A percentile compares a stretch with the other conserved stretches of the same genome.
Evolutionary conservation across 257 asterid species (phyloP).

Genomic region (Haberlea rhodopensis): DNA sequence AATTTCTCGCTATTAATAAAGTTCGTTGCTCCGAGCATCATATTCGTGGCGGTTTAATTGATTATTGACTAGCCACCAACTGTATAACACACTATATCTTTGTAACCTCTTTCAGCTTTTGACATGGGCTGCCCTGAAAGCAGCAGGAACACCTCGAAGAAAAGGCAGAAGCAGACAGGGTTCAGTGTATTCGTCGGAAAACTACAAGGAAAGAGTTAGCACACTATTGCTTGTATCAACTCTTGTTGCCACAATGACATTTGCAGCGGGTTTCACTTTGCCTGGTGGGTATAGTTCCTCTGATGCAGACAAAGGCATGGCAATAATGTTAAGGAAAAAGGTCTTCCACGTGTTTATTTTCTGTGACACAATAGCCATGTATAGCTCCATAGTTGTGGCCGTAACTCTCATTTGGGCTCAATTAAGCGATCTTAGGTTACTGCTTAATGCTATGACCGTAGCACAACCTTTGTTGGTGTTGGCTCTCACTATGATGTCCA

Average conservation of each 20-base stretch:
- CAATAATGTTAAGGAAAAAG: conserved; percentile 39
- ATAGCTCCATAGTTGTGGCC: conserved; percentile 42
- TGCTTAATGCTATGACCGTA: conserved; percentile 33
- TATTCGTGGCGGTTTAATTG: too few species aligned
- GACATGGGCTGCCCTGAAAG: conserved; percentile 29
- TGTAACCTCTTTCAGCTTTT: too few species aligned
- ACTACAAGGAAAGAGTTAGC: conserved; percentile 31
- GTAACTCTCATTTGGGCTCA: conserved; percentile 56
- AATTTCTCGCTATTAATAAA: too few species aligned
- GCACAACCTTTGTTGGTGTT: conserved; percentile 44
- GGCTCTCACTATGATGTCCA: conserved; percentile 45
- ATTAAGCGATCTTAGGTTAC: conserved; percentile 39
- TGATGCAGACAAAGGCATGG: conserved; percentile 40
- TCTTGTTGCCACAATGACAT: conserved; percentile 49
- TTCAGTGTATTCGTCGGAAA: background rate
- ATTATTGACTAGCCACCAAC: too few species aligned
- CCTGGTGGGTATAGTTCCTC: conserved; percentile 48
- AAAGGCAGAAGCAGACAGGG: background rate
- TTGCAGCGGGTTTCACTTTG: conserved; percentile 45
- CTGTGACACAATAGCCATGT: conserved; percentile 49
- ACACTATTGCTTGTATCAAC: conserved; percentile 49
- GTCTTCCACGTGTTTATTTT: conserved; percentile 46
- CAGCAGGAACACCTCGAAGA: conserved; percentile 26
- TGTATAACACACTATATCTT: too few species aligned
- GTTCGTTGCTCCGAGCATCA: too few species aligned